Evolutionary conservation across 176 grass and related monocot genomes (phyloP).

Genomic region (Rhipidocladum racemiflorum): DNA sequence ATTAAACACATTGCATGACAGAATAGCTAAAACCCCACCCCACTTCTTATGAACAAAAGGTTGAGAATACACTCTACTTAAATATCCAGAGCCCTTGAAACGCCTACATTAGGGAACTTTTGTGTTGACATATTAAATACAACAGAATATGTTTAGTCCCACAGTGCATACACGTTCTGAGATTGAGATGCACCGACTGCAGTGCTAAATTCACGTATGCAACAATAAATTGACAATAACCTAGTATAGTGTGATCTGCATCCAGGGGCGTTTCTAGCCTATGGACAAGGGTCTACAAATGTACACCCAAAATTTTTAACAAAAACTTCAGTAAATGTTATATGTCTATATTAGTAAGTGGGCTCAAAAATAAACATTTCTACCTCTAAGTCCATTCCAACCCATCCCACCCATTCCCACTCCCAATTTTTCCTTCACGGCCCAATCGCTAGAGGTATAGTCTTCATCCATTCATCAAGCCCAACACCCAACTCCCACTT

Average conservation of each 20-base stretch:
- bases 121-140: neutral
- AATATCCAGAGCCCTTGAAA: neutral
- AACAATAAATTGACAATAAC: neutral
- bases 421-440: too few species aligned
- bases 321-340: too few species aligned
- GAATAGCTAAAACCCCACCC: neutral
- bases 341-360: too few species aligned
- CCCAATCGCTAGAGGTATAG: too few species aligned
- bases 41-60: neutral
- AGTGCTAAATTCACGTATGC: neutral
- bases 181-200: neutral
- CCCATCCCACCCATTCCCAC: too few species aligned
- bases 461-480: too few species aligned
- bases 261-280: too few species aligned
- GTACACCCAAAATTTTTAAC: too few species aligned
- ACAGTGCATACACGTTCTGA: neutral
- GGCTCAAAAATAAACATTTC: too few species aligned
- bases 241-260: neutral
- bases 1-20: neutral
- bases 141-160: neutral
- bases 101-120: neutral
- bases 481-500: too few species aligned
- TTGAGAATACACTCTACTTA: neutral
- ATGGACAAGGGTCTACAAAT: too few species aligned
- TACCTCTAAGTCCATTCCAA: too few species aligned